Evolutionary conservation across 192 early-diverging fungal species (phyloP).

Genomic region (Coemansia sp.): DNA sequence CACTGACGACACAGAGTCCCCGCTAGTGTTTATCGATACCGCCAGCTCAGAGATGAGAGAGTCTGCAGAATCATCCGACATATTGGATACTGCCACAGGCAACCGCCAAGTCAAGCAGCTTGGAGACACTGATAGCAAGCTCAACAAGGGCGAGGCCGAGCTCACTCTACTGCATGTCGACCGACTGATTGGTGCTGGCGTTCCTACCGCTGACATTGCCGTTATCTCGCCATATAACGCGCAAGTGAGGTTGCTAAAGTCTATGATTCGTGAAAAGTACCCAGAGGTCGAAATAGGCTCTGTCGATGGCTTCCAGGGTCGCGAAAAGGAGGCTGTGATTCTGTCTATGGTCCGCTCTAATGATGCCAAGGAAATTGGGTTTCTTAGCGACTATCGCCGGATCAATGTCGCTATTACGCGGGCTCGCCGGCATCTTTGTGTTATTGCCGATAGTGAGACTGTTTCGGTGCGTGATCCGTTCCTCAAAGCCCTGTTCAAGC

Average conservation of each 20-base stretch:
- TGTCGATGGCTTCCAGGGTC: constrained; percentile 91
- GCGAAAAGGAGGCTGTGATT: constrained; percentile 88
- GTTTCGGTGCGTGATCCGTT: constrained; percentile 49
- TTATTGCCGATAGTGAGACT: constrained; percentile 78
- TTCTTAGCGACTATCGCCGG: constrained; percentile 77
- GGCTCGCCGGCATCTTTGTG: constrained; percentile 81
- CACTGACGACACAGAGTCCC: constrained; percentile 63
- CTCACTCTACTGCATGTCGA: constrained; percentile 67
- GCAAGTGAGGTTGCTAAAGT: constrained; percentile 65
- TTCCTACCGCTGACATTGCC: constrained; percentile 68
- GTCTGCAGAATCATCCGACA: constrained; percentile 16
- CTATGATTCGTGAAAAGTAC: constrained; percentile 57
- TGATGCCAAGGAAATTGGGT: constrained; percentile 76
- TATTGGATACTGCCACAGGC: background rate
- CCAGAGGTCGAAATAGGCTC: constrained; percentile 78
- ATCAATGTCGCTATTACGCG: constrained; percentile 93
- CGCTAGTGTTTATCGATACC: constrained; percentile 77
- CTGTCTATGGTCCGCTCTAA: constrained; percentile 84
- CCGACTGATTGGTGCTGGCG: constrained; percentile 64
- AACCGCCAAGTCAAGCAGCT: constrained; percentile 9
- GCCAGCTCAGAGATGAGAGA: constrained; percentile 53
- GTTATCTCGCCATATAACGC: constrained; percentile 90
- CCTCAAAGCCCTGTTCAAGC: constrained; percentile 55
- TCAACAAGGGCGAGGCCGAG: constrained; percentile 78
- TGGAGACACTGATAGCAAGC: constrained; percentile 61